Evolutionary conservation across 2,329 filamentous ascomycete genomes (phyloP).

Genomic region (Proliferodiscus dingleyae): DNA sequence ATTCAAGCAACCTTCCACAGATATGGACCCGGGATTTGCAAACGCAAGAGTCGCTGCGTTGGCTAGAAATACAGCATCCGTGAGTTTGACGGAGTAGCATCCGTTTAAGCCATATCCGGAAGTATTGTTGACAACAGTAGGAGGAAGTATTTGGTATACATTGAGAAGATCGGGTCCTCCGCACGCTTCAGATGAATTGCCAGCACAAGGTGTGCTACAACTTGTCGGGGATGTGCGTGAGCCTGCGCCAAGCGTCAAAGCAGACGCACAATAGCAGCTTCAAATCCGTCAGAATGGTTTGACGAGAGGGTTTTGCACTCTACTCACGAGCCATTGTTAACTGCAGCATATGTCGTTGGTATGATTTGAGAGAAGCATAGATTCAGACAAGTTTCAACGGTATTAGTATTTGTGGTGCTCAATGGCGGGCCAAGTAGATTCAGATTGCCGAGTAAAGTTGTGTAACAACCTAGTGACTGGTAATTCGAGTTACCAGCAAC

Average conservation of each 20-base stretch:
- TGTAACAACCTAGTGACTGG: background rate
- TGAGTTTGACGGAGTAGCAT: background rate
- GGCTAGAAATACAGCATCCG: background rate
- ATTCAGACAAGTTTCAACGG: background rate
- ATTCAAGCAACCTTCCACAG: background rate
- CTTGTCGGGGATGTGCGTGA: background rate
- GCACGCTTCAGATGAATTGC: background rate
- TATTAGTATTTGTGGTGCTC: background rate
- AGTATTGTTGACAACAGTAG: background rate
- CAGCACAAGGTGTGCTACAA: background rate
- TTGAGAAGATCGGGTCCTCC: background rate
- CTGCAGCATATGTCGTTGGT: background rate
- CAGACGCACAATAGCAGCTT: background rate
- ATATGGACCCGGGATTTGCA: background rate
- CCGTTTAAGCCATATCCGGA: background rate
- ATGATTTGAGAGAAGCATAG: background rate
- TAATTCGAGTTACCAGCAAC: background rate
- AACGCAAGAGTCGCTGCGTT: background rate
- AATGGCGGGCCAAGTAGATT: background rate
- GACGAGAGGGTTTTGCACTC: background rate
- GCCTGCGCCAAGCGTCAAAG: background rate
- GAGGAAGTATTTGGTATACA: background rate
- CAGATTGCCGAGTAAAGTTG: background rate
- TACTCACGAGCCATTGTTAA: background rate
- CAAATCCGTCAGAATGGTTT: background rate